Evolutionary conservation across 371 early-diverging fungal species (phyloP).

Genomic region (Mucor indicus): DNA sequence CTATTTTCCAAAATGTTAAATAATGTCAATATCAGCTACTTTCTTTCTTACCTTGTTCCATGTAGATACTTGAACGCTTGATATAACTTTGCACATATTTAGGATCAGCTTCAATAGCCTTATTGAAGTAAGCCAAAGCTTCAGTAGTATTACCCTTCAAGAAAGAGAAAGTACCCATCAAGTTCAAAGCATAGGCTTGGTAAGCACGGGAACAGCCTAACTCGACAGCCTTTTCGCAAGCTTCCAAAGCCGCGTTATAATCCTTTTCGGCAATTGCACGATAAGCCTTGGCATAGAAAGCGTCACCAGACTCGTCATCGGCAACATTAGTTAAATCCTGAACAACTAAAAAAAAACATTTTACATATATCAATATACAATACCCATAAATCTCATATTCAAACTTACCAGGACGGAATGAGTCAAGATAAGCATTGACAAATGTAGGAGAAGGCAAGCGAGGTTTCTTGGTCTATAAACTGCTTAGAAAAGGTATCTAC

Average conservation of each 20-base stretch:
- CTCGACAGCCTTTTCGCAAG: conserved; percentile 67
- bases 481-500: not conserved
- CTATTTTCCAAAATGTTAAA: conserved; percentile 16
- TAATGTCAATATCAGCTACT: not conserved
- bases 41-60: conserved; percentile 65
- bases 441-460: conserved; percentile 89
- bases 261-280: conserved; percentile 51
- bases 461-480: conserved; percentile 45
- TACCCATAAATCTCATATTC: no score
- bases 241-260: conserved; percentile 68
- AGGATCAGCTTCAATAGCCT: conserved; percentile 77
- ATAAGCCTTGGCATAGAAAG: conserved; percentile 48
- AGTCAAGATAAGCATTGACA: conserved; percentile 87
- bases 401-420: conserved; percentile 74
- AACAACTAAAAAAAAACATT: conserved; percentile 15
- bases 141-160: conserved; percentile 78
- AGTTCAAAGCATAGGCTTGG: conserved; percentile 71
- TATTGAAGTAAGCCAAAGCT: conserved; percentile 76
- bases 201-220: conserved; percentile 50
- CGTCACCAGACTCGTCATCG: conserved; percentile 45
- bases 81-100: conserved; percentile 80
- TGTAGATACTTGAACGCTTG: conserved; percentile 85
- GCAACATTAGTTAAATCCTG: conserved; percentile 28
- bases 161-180: conserved; percentile 86
- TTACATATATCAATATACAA: no score